These are phyloP conservation scores for Lodderomyces margitis DNA, from an alignment of 1,139 yeast species.

Conservation along the genomic window DNA sequence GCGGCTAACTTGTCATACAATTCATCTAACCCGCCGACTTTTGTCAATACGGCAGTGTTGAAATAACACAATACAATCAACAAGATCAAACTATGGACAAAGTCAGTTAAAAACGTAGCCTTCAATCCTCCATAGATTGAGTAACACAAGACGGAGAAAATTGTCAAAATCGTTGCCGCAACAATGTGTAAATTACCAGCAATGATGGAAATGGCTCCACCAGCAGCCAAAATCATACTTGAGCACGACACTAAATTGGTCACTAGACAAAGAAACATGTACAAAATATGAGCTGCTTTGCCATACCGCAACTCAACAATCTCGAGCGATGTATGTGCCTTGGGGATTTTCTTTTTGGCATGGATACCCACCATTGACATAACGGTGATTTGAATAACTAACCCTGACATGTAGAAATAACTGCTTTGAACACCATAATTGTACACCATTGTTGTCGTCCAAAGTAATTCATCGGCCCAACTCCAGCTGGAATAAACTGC, in stretches of 20 bases:
- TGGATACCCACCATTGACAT: conserved; percentile 54
- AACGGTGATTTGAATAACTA: conserved; percentile 50
- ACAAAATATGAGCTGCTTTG: conserved; percentile 59
- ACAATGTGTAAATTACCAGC: conserved; percentile 80
- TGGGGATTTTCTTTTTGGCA: conserved; percentile 56
- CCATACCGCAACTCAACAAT: conserved; percentile 54
- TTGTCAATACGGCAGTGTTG: conserved; percentile 62
- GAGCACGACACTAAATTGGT: conserved; percentile 70
- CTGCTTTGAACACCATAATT: conserved; percentile 70
- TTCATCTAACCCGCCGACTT: conserved; percentile 77
- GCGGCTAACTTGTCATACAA: conserved; percentile 56
- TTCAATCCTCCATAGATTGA: conserved; percentile 87
- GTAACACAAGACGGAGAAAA: conserved; percentile 78
- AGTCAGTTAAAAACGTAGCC: conserved; percentile 87
- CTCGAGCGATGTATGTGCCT: conserved; percentile 57
- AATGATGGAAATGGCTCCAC: conserved; percentile 72
- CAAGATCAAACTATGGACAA: conserved; percentile 67
- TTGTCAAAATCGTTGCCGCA: conserved; percentile 78
- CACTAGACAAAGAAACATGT: conserved; percentile 72
- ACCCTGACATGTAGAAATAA: conserved; percentile 52
- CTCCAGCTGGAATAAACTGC: conserved; percentile 94
- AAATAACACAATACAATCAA: conserved; percentile 62
- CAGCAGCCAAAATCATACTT: conserved; percentile 84
- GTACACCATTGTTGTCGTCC: conserved; percentile 56
- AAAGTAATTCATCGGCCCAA: conserved; percentile 77